These are phyloP conservation scores for Hymenoscyphus linearis DNA, from an alignment of 2,329 filamentous ascomycete genomes.

Conservation along the genomic window DNA sequence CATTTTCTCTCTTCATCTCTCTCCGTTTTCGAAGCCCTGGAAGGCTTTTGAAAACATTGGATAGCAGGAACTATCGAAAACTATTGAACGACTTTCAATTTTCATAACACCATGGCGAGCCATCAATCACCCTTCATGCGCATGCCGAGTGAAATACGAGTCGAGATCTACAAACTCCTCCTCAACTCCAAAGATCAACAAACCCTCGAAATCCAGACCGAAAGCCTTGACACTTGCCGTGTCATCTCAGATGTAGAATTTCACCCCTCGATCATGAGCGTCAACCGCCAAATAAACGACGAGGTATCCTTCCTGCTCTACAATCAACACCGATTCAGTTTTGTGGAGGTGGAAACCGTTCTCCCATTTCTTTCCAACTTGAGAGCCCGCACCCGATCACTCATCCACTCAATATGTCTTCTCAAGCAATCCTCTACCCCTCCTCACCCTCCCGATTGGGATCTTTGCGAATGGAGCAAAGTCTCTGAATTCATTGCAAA, in stretches of 20 bases:
- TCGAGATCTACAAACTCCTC: constrained; percentile 35
- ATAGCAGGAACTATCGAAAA: too few relatives aligned
- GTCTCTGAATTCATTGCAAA: constrained; percentile 44
- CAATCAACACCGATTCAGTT: constrained; percentile 51
- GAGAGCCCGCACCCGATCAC: constrained; percentile 41
- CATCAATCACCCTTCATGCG: constrained; percentile 19
- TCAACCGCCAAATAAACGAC: constrained; percentile 44
- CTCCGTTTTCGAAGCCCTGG: not conserved
- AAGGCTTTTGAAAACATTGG: not conserved
- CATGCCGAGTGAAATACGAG: constrained; percentile 25
- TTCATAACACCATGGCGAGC: constrained; percentile 9
- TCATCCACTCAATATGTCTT: constrained; percentile 46
- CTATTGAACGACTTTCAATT: not conserved
- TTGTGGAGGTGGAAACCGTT: constrained; percentile 55
- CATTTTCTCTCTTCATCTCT: not conserved
- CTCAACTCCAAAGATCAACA: constrained; percentile 35
- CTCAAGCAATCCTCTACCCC: constrained; percentile 51
- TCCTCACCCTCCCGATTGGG: constrained; percentile 48
- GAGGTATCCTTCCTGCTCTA: constrained; percentile 55
- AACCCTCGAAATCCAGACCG: constrained; percentile 38
- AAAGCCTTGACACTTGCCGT: constrained; percentile 47
- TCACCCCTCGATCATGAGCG: constrained; percentile 42
- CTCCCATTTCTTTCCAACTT: constrained; percentile 55
- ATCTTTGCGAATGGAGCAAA: constrained; percentile 50
- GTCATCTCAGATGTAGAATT: constrained; percentile 39